Evolutionary conservation across 2,329 filamentous ascomycete species (phyloP), one percentile per base, ranked within the genome.

Genomic region (Penicillium capsulatum): DNA sequence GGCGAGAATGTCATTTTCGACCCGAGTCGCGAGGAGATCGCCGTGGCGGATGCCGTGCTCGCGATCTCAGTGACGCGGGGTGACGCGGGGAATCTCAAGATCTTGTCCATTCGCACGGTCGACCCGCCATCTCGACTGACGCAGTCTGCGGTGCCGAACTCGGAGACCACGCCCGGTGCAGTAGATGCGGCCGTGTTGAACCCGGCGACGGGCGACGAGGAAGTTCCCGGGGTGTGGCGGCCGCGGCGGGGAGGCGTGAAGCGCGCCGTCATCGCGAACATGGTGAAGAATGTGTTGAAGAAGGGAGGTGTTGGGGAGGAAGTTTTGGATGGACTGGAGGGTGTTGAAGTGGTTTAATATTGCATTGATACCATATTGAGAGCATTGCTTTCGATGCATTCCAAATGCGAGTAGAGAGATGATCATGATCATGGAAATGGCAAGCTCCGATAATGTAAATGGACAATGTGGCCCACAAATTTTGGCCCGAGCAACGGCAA

Each of bases 1-100:
- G 86, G 84, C 42, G 75, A 84, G 43, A 97, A 92, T 62, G 83
- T 95, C 66, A 84, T 98, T 50, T 96, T 97, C 68, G 92, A 98
- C 63, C 91, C 92, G 0, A 84, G 80, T 36, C 82, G 83, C 52
- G 90, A 96, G 63, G 92, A 98, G 65, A 81, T 98, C 11, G 86
- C 89, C 2, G 91, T 97, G 3, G 92, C 92, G 1, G 91, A 97
- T 58, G 81, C 83, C 9, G 86, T 92, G 3, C 73, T 97, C 31
- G 92, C 91, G 2, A 79, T 97, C 4, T 94, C 89, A 0, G 76
- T 94, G 22, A 79, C 79, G 3, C 57, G 61, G 14, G 50, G 41
- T 10, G 48, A 54, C 14, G 59, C 61, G 1, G 62, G 60, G 20
- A 69, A 74, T 35, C 63, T 88, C 41, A 76, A 76, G 40, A 64